These are phyloP conservation scores for Clavispora santaluciae DNA, from an alignment of 805 yeast genomes.

Conservation along the genomic window DNA sequence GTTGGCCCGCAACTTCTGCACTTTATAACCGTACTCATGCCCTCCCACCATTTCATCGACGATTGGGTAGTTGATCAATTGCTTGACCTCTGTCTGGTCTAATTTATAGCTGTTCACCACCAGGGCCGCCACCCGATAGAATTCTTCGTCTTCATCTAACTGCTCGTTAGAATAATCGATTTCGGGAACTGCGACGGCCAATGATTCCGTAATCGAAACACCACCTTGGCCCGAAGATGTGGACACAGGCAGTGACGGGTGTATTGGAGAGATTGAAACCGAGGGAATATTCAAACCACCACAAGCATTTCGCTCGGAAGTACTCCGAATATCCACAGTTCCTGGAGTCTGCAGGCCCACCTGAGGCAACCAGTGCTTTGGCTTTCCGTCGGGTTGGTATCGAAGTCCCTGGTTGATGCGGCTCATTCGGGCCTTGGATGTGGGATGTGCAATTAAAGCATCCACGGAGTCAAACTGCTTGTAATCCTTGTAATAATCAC, in stretches of 20 bases:
- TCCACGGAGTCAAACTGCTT: slow-evolving; percentile 79
- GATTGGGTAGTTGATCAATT: slow-evolving; percentile 37
- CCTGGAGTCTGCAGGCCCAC: slow-evolving; percentile 4
- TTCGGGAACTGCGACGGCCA: slow-evolving; percentile 15
- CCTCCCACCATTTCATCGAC: slow-evolving; percentile 38
- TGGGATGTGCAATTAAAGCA: slow-evolving; percentile 62
- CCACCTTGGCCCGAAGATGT: background rate
- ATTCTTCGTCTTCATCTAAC: slow-evolving; percentile 35
- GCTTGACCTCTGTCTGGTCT: slow-evolving; percentile 30
- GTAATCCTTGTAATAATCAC: slow-evolving; percentile 68
- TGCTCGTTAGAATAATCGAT: slow-evolving; percentile 29
- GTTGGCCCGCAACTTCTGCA: slow-evolving; percentile 30
- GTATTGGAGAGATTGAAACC: background rate
- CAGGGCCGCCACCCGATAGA: slow-evolving; percentile 27
- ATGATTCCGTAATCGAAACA: slow-evolving; percentile 11
- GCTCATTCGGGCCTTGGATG: slow-evolving; percentile 57
- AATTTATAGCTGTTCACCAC: slow-evolving; percentile 19
- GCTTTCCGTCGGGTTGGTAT: slow-evolving; percentile 70
- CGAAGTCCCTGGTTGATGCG: slow-evolving; percentile 80
- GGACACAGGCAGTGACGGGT: background rate
- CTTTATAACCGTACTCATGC: slow-evolving; percentile 39
- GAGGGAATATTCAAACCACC: slow-evolving; percentile 12
- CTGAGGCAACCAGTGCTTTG: slow-evolving; percentile 70
- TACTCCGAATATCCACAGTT: slow-evolving; percentile 18
- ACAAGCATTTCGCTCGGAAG: slow-evolving; percentile 25